Conservation (phyloP, 2,329 filamentous ascomycete species). For the Grosmannia serpens region DNA sequence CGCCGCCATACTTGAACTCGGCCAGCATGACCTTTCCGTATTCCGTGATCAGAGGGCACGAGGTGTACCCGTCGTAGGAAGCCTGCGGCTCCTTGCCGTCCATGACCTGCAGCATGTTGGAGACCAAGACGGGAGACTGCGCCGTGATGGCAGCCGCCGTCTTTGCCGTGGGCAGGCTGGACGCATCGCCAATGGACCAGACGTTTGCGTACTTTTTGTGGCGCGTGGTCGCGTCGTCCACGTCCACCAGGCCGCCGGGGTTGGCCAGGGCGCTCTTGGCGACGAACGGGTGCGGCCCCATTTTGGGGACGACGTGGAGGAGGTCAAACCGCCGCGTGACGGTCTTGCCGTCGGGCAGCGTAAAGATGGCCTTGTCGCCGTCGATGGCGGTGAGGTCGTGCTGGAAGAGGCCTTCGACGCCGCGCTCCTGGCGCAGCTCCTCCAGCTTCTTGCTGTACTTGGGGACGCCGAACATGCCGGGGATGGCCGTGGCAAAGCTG, state of each 20-base stretch:
- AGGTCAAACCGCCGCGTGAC: slow-evolving; percentile 40
- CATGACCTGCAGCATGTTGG: slow-evolving; percentile 26
- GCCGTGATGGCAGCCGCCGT: slow-evolving; percentile 33
- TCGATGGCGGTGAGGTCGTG: slow-evolving; percentile 43
- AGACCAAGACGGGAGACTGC: slow-evolving; percentile 30
- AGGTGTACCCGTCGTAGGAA: slow-evolving; percentile 32
- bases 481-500: slow-evolving; percentile 42
- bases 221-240: slow-evolving; percentile 38
- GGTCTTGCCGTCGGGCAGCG: slow-evolving; percentile 27
- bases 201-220: slow-evolving; percentile 44
- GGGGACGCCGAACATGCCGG: slow-evolving; percentile 47
- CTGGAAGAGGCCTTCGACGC: slow-evolving; percentile 46
- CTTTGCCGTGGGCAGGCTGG: slow-evolving; percentile 44
- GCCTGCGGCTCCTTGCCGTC: slow-evolving; percentile 21
- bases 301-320: slow-evolving; percentile 46
- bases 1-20: slow-evolving; percentile 35
- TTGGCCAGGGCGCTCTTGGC: slow-evolving; percentile 42
- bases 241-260: slow-evolving; percentile 45
- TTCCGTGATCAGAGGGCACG: slow-evolving; percentile 32
- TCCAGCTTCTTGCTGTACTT: slow-evolving; percentile 46
- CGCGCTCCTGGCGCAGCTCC: slow-evolving; percentile 38
- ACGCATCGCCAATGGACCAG: slow-evolving; percentile 48
- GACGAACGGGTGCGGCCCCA: slow-evolving; percentile 43
- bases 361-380: slow-evolving; percentile 41
- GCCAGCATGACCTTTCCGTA: slow-evolving; percentile 33